phyloP scores from a whole-genome alignment of 805 yeast species.

The Candida arabinofermentans region DNA sequence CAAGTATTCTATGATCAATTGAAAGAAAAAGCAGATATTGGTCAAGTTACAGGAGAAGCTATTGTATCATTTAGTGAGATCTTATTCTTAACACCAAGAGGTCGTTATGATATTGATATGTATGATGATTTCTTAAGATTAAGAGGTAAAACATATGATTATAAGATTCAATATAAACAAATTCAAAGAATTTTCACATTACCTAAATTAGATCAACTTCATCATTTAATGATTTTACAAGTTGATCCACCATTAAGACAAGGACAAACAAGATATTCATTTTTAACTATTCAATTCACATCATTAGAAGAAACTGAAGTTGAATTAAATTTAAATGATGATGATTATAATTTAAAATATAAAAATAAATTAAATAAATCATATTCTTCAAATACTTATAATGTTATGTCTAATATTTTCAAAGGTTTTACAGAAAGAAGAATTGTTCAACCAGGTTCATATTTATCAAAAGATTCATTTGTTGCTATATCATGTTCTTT shows the following conservation, averaged over 20 bases:
- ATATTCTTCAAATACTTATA: conserved; percentile 74
- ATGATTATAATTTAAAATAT: conserved; percentile 71
- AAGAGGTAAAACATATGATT: conserved; percentile 97
- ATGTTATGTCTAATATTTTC: conserved; percentile 82
- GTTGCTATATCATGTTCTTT: conserved; percentile 89
- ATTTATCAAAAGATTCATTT: conserved; percentile 67
- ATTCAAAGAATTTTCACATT: conserved; percentile 86
- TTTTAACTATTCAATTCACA: conserved; percentile 82
- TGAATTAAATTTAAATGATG: conserved; percentile 80
- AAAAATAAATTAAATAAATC: conserved; percentile 68
- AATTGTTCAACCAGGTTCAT: conserved; percentile 80
- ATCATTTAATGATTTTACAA: conserved; percentile 82
- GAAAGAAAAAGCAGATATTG: conserved; percentile 90
- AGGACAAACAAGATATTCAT: conserved; percentile 96
- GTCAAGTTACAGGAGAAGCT: conserved; percentile 91
- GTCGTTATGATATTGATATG: conserved; percentile 96
- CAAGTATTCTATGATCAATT: conserved; percentile 83
- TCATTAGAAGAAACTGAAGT: conserved; percentile 89
- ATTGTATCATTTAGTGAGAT: conserved; percentile 90
- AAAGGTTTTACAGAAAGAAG: conserved; percentile 87
- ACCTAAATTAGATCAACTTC: conserved; percentile 92
- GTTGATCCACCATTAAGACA: conserved; percentile 97
- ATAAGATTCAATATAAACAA: conserved; percentile 86
- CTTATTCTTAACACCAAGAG: conserved; percentile 94
- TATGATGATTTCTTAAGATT: conserved; percentile 81